phyloP scores from a whole-genome alignment of 208 protist species.

The Leishmania tropica region DNA sequence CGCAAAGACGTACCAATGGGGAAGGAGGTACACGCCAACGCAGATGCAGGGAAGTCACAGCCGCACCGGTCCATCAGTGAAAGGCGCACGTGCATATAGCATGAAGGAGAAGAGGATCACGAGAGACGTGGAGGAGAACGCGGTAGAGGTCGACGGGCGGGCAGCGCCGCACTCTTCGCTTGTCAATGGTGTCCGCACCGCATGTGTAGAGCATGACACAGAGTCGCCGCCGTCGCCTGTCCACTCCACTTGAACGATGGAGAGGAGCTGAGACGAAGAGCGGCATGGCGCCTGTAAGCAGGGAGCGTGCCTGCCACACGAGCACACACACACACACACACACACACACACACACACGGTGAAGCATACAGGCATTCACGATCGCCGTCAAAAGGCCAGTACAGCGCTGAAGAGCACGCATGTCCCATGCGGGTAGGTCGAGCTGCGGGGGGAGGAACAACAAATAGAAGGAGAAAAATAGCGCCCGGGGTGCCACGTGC shows the following conservation, averaged over 20 bases:
- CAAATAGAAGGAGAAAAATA: neutral
- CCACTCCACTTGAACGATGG: neutral
- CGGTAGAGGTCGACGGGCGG: neutral
- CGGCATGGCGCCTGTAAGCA: neutral
- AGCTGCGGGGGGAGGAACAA: slow-evolving; percentile 6
- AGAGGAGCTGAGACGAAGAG: neutral
- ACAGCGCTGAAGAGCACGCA: neutral
- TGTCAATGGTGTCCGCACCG: no score
- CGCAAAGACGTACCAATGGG: neutral
- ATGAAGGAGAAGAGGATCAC: neutral
- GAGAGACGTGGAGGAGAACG: neutral
- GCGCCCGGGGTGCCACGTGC: neutral
- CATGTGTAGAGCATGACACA: neutral
- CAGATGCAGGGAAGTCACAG: neutral
- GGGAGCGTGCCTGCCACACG: neutral
- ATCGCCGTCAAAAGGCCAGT: neutral
- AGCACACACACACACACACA: no score
- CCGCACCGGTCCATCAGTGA: neutral
- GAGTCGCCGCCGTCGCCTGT: neutral
- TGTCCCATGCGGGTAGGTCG: neutral
- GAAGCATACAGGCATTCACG: neutral
- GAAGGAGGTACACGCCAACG: neutral
- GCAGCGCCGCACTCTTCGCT: neutral
- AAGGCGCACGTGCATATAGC: neutral
- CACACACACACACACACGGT: neutral